A percentile compares a stretch with the other conserved stretches of the same genome.
Conservation (phyloP, 306 rosid genomes). For the Chamaecrista fasciculata region DNA sequence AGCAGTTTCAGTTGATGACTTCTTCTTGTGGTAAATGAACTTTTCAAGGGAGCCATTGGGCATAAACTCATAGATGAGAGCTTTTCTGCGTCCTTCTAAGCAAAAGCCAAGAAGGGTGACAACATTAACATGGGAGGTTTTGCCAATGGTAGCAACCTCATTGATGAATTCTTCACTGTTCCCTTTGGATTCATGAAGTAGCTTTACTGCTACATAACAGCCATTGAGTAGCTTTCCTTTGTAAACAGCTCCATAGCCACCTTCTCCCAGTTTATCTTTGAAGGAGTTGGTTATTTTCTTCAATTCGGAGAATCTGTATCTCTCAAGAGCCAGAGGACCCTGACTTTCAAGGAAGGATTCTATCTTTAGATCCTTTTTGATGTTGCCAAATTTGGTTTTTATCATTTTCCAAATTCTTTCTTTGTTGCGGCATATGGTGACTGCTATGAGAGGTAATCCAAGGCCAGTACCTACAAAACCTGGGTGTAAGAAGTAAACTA, state of each 20-base stretch:
- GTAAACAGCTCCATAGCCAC: slow-evolving; percentile 36
- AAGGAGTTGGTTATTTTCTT: slow-evolving; percentile 35
- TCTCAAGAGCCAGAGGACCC: slow-evolving; percentile 23
- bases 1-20: background rate
- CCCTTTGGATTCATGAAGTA: slow-evolving; percentile 18
- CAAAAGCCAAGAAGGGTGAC: slow-evolving; percentile 40
- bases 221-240: slow-evolving; percentile 23
- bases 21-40: slow-evolving; percentile 8
- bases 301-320: slow-evolving; percentile 26
- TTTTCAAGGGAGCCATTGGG: slow-evolving; percentile 32
- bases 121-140: slow-evolving; percentile 41
- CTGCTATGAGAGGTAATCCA: slow-evolving; percentile 43
- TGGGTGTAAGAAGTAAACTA: background rate
- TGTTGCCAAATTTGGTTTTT: background rate
- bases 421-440: slow-evolving; percentile 40
- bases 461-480: slow-evolving; percentile 41
- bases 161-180: slow-evolving; percentile 40
- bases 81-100: slow-evolving; percentile 12
- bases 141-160: slow-evolving; percentile 36
- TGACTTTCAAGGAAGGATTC: slow-evolving; percentile 22
- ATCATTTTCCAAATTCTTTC: slow-evolving; percentile 30
- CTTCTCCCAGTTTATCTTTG: slow-evolving; percentile 32
- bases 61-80: slow-evolving; percentile 3
- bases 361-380: background rate
- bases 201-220: slow-evolving; percentile 29